Base-by-base conservation (phyloP, 1,284 basidiomycete species). In the Sporisorium scitamineum region DNA sequence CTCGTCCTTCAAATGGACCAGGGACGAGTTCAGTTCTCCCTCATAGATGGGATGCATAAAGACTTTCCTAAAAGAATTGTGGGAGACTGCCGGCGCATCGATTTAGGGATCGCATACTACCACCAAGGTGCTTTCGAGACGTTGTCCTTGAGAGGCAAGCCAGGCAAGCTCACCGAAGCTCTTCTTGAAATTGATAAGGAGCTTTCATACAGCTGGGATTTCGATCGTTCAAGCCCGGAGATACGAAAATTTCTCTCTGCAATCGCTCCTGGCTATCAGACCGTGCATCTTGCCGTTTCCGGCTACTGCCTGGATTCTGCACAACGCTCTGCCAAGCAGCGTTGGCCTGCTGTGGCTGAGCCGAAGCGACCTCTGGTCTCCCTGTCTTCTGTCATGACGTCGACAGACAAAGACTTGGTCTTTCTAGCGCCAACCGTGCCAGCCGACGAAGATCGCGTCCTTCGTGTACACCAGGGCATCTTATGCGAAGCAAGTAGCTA, bases 401-500 rank as follows among this genome's bases (percentile, higher is more conserved):
- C 20, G 0, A 22, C 42, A 14, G n/a, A 20, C 20, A 34, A 8
- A 47, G 58, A 27, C 2, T 42, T 18, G 4, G 7, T 55, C 7
- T 2, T 31, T 5, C 53, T 61, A 5, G 60, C 34, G 1, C 60
- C 60, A 16, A 7, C 32, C 4, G 1, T 39, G 14, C 34, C 53
- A 1, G 1, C 31, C 11, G 42, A 24, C 14, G 60, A 55, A 26
- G 27, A 24, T 3, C 42, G 44, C 13, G 16, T 39, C 3, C 16
- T 61, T 6, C 44, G 44, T 22, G 45, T 29, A 7, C 60, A 61
- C 44, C 0, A 8, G 5, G 14, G 14, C 1, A 6, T 39, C 13
- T 27, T 61, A 27, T 55, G 60, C 20, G 34, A 41, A 4, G 41
- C 45, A 27, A 61, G 60, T 45, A 42, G 20, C 20, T 50, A 41